These are phyloP conservation scores for Citrus maxima DNA, from an alignment of 345 rosid species.

Conservation along the genomic window DNA sequence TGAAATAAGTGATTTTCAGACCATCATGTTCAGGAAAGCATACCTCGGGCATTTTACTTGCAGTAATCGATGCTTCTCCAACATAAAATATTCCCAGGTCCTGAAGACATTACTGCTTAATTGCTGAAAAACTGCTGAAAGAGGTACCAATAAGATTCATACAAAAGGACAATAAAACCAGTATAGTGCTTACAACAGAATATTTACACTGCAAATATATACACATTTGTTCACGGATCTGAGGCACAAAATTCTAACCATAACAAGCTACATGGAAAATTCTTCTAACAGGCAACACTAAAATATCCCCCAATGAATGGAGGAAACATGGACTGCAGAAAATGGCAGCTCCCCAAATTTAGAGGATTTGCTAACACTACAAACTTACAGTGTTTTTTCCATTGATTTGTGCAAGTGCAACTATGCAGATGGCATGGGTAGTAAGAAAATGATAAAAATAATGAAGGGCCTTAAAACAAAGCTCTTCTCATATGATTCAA, in stretches of 20 bases:
- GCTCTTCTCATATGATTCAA: no score
- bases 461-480: no score
- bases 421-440: neutral
- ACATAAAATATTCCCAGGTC: neutral
- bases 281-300: neutral
- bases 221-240: neutral
- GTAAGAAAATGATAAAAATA: neutral
- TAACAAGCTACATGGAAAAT: neutral
- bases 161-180: neutral
- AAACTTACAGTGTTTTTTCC: neutral
- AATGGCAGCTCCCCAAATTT: neutral
- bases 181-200: neutral
- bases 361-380: neutral
- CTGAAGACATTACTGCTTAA: neutral
- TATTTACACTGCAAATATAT: neutral
- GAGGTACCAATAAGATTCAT: neutral
- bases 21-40: neutral
- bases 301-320: neutral
- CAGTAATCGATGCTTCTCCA: neutral
- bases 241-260: neutral
- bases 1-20: neutral
- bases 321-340: neutral
- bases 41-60: neutral
- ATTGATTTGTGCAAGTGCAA: neutral
- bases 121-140: neutral